These are phyloP conservation scores for Hypoxylon sp. DNA, from an alignment of 2,329 filamentous ascomycete genomes.

Conservation along the genomic window DNA sequence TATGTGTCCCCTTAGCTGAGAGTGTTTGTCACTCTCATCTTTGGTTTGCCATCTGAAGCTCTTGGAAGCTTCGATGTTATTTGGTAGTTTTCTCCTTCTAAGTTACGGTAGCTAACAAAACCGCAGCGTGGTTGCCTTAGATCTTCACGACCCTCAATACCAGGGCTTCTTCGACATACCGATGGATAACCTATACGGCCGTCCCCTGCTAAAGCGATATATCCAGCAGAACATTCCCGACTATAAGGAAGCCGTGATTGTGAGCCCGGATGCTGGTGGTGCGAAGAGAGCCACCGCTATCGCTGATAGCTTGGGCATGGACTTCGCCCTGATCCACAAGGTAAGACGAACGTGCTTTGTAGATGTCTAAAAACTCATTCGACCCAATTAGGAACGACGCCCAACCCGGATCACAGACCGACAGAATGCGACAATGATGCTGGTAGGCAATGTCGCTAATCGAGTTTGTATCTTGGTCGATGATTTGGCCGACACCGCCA, in stretches of 20 bases:
- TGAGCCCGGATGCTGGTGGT: slow-evolving; percentile 95
- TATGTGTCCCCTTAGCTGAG: slow-evolving; percentile 56
- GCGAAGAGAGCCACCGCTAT: slow-evolving; percentile 97
- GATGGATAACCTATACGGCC: slow-evolving; percentile 95
- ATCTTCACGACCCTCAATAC: slow-evolving; percentile 95
- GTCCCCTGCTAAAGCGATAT: slow-evolving; percentile 76
- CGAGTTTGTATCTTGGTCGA: slow-evolving; percentile 91
- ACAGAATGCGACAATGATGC: slow-evolving; percentile 94
- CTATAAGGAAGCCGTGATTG: slow-evolving; percentile 87
- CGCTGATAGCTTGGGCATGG: slow-evolving; percentile 91
- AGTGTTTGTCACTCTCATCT: slow-evolving; percentile 15
- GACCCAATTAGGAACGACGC: slow-evolving; percentile 76
- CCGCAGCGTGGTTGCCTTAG: slow-evolving; percentile 88
- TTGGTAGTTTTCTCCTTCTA: background rate
- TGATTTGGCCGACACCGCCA: slow-evolving; percentile 94
- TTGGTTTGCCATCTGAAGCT: slow-evolving; percentile 7
- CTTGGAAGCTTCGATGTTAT: slow-evolving; percentile 8
- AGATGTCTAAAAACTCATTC: slow-evolving; percentile 52
- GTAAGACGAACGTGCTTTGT: slow-evolving; percentile 60
- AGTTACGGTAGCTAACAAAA: slow-evolving; percentile 42
- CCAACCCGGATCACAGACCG: slow-evolving; percentile 88
- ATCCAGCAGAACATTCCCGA: slow-evolving; percentile 86
- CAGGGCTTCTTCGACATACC: slow-evolving; percentile 99
- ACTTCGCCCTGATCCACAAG: slow-evolving; percentile 99
- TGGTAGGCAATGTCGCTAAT: slow-evolving; percentile 86